Conservation (phyloP, 1,284 basidiomycete species). For the Malassezia equina region DNA sequence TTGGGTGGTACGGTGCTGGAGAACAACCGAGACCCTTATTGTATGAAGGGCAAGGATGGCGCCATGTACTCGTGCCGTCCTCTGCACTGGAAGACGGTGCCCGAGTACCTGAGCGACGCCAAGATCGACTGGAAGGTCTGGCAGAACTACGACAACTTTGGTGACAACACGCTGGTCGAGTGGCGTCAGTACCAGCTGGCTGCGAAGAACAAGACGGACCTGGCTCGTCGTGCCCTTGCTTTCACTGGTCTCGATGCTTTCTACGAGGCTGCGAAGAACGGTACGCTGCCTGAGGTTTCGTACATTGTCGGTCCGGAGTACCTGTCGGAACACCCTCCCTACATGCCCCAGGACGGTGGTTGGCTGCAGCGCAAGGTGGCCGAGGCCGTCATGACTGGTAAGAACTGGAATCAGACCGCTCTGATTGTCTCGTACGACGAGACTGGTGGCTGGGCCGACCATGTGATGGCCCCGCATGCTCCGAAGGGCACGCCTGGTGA, state of each 20-base stretch:
- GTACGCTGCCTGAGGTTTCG: slow-evolving; percentile 31
- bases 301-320: slow-evolving; percentile 35
- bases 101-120: slow-evolving; percentile 29
- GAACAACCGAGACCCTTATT: slow-evolving; percentile 18
- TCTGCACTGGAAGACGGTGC: slow-evolving; percentile 28
- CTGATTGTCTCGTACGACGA: slow-evolving; percentile 36
- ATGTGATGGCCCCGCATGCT: slow-evolving; percentile 23
- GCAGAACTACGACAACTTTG: slow-evolving; percentile 31
- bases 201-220: slow-evolving; percentile 12
- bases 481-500: slow-evolving; percentile 22
- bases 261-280: slow-evolving; percentile 25
- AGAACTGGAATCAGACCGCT: slow-evolving; percentile 23
- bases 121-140: slow-evolving; percentile 27
- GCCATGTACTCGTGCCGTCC: slow-evolving; percentile 17
- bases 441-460: slow-evolving; percentile 39
- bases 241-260: slow-evolving; percentile 23
- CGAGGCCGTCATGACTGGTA: slow-evolving; percentile 29
- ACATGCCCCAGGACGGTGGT: slow-evolving; percentile 25
- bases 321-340: slow-evolving; percentile 34
- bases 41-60: slow-evolving; percentile 8
- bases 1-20: slow-evolving; percentile 20
- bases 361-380: slow-evolving; percentile 36
- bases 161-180: slow-evolving; percentile 20
- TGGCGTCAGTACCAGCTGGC: slow-evolving; percentile 19
- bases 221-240: slow-evolving; percentile 14